Evolutionary conservation across 169 alveolate genomes (phyloP).

Genomic region (Toxoplasma gondii): DNA sequence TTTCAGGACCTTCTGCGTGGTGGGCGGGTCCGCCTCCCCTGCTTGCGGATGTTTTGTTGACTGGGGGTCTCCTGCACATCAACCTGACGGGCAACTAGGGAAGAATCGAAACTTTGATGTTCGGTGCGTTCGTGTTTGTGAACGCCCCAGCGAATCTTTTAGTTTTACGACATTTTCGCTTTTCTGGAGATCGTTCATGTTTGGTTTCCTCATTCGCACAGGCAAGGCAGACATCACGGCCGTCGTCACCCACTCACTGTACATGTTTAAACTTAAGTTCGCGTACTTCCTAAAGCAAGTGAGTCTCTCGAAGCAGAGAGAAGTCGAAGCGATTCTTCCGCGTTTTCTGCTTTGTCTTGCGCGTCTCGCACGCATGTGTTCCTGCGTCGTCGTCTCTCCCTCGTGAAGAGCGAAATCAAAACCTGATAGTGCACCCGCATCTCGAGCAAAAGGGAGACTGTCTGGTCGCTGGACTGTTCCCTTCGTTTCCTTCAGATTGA

Average conservation of each 20-base stretch:
- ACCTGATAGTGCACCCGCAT: too few relatives aligned
- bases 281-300: slow-evolving; percentile 75
- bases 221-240: slow-evolving; percentile 83
- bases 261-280: slow-evolving; percentile 87
- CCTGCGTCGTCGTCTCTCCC: background rate
- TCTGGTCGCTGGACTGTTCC: too few relatives aligned
- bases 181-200: too few relatives aligned
- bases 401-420: background rate
- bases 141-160: too few relatives aligned
- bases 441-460: too few relatives aligned
- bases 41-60: too few relatives aligned
- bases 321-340: background rate
- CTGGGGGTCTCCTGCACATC: too few relatives aligned
- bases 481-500: slow-evolving; percentile 68
- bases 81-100: too few relatives aligned
- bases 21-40: too few relatives aligned
- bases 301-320: background rate
- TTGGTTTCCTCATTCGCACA: background rate
- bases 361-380: background rate
- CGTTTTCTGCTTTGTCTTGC: background rate
- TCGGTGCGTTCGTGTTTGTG: too few relatives aligned
- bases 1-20: too few relatives aligned
- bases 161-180: background rate
- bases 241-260: slow-evolving; percentile 86
- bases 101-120: too few relatives aligned